phyloP scores from a whole-genome alignment of 192 early-diverging fungal species.

The Coemansia sp. region DNA sequence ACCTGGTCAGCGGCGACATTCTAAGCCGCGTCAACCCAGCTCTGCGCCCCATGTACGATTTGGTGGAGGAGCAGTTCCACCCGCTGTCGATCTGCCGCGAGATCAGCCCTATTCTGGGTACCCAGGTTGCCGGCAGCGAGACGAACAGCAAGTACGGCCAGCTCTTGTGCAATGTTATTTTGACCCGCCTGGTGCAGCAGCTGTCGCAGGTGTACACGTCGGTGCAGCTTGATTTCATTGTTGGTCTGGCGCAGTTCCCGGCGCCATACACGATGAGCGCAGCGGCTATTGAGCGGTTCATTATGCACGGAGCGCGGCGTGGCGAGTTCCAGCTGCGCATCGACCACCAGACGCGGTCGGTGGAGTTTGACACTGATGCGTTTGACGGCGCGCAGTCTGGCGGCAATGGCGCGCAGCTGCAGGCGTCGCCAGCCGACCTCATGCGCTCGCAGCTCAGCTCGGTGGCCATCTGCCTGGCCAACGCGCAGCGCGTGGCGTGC shows the following conservation, averaged over 20 bases:
- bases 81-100: slow-evolving; percentile 98
- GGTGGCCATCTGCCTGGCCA: slow-evolving; percentile 83
- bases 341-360: slow-evolving; percentile 85
- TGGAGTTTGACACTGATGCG: slow-evolving; percentile 92
- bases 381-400: slow-evolving; percentile 78
- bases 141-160: slow-evolving; percentile 88
- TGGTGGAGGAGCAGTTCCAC: slow-evolving; percentile 98
- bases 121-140: slow-evolving; percentile 64
- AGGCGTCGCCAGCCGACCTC: slow-evolving; percentile 83
- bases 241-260: slow-evolving; percentile 86
- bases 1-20: slow-evolving; percentile 85
- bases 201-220: slow-evolving; percentile 98
- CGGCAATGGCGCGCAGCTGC: slow-evolving; percentile 80
- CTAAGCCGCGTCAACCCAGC: slow-evolving; percentile 85
- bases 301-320: slow-evolving; percentile 96
- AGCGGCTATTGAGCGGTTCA: slow-evolving; percentile 93
- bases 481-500: slow-evolving; percentile 82
- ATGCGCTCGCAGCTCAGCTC: slow-evolving; percentile 91
- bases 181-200: slow-evolving; percentile 97
- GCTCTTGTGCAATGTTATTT: slow-evolving; percentile 92
- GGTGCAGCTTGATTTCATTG: slow-evolving; percentile 93
- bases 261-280: slow-evolving; percentile 82
- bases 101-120: slow-evolving; percentile 84
- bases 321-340: slow-evolving; percentile 95
- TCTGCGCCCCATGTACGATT: slow-evolving; percentile 89